Evolutionary conservation across 2,329 filamentous ascomycete species (phyloP).

Genomic region (Didymella arachidicola): DNA sequence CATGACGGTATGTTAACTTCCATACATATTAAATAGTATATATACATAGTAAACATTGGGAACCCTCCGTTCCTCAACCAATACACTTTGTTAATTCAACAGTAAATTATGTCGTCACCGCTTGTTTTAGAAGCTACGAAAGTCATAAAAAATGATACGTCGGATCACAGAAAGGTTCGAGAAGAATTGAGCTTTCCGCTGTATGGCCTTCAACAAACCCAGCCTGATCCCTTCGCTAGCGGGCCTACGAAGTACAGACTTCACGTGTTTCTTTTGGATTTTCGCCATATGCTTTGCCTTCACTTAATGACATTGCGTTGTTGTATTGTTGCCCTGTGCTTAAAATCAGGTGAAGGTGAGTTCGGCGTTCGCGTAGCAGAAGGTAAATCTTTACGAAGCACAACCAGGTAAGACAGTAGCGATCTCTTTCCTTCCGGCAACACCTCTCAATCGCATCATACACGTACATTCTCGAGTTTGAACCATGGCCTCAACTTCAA

Average conservation of each 20-base stretch:
- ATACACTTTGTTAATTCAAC: too few species aligned
- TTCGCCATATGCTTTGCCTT: background rate
- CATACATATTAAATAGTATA: too few species aligned
- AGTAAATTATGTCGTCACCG: background rate
- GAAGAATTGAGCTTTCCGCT: too few species aligned
- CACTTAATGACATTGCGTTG: background rate
- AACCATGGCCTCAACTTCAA: background rate
- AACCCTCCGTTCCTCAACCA: too few species aligned
- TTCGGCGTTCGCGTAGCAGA: background rate
- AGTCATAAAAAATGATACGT: background rate
- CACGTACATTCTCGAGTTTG: background rate
- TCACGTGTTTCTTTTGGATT: background rate
- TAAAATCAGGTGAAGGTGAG: background rate
- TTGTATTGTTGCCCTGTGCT: background rate
- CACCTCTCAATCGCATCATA: background rate
- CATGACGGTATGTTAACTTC: too few species aligned
- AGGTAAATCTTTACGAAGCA: background rate
- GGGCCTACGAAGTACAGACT: background rate
- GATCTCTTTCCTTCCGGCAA: background rate
- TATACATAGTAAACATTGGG: too few species aligned
- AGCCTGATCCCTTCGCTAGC: background rate
- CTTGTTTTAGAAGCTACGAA: background rate
- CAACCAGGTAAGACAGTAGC: background rate
- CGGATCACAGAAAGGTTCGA: background rate
- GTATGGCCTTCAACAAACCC: background rate